Evolutionary conservation across 1,139 yeast species (phyloP), one percentile per base, ranked within the genome.

Genomic region (Yamadazyma sp.): DNA sequence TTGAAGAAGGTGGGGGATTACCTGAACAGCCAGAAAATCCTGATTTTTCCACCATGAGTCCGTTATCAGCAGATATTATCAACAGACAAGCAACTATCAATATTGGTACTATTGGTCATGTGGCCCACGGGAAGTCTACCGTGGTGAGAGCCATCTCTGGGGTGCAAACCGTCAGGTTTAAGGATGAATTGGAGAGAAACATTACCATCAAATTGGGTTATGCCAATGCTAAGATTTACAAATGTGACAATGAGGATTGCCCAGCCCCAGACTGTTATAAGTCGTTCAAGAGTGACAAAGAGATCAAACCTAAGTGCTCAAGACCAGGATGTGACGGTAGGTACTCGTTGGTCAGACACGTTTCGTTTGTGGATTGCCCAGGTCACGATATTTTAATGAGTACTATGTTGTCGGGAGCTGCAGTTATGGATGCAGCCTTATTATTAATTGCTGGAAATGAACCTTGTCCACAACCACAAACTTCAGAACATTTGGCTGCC

Each of bases 351-450:
- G 81, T 89, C 37, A 88, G 99, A 69, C 99, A 94, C 62, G 98
- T 94, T 41, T 89, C 97, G 6, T 94, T 94, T 57, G 98, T 94
- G 46, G 99, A 94, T 75, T 94, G 98, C 75, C 99, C 99, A 44
- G 99, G 98, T 64, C 99, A 94, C 87, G 99, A 94, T 77, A 92
- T 94, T 75, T 83, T 94, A 65, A 94, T 94, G 98, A 89, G 98
- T 78, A 94, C 98, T 54, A 94, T 94, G 99, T 83, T 94, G 80
- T 91, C 98, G 37, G 99, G 99, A 64, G 99, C 99, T 31, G 99
- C 99, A 12, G 98, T 94, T 53, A 94, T 94, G 99, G 99, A 94
- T 68, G 99, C 98, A 43, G 99, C 99, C 11, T 75, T 94, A 48
- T 74, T 94, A 58, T 78, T 94, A 53, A 84, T 94, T 63, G 99